phyloP scores from a whole-genome alignment of 352 stramenopile species.

The Globisporangium irregulare region DNA sequence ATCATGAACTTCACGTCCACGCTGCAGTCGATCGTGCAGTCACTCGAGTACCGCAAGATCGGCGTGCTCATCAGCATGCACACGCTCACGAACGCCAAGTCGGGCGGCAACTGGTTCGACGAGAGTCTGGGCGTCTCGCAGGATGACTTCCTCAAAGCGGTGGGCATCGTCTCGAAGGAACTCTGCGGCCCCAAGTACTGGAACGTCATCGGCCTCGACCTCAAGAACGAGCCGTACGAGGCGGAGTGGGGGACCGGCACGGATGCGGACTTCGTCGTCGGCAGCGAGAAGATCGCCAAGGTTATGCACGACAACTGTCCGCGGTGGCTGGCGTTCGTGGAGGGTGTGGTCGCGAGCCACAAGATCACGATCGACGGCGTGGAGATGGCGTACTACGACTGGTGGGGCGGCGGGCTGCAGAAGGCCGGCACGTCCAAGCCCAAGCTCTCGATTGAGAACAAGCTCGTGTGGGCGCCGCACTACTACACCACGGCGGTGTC shows the following conservation, averaged over 20 bases:
- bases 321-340: conserved; percentile 77
- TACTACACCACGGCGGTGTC: conserved; percentile 81
- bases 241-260: conserved; percentile 69
- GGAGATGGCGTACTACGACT: conserved; percentile 71
- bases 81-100: conserved; percentile 52
- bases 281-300: conserved; percentile 69
- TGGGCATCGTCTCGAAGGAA: conserved; percentile 54
- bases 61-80: conserved; percentile 78
- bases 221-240: conserved; percentile 77
- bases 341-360: conserved; percentile 54
- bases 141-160: conserved; percentile 52
- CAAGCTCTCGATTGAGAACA: conserved; percentile 59
- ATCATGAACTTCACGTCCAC: conserved; percentile 68
- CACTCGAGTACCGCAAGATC: conserved; percentile 66
- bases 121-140: conserved; percentile 40
- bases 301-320: conserved; percentile 74
- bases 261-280: conserved; percentile 61
- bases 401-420: conserved; percentile 76
- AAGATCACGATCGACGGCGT: conserved; percentile 43
- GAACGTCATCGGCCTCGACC: conserved; percentile 78
- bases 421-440: conserved; percentile 43
- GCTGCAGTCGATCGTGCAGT: conserved; percentile 66
- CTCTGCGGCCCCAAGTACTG: conserved; percentile 68
- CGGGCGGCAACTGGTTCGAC: conserved; percentile 68
- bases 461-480: conserved; percentile 78